Evolutionary conservation across 345 rosid species (phyloP).

Genomic region (Barbarea vulgaris): DNA sequence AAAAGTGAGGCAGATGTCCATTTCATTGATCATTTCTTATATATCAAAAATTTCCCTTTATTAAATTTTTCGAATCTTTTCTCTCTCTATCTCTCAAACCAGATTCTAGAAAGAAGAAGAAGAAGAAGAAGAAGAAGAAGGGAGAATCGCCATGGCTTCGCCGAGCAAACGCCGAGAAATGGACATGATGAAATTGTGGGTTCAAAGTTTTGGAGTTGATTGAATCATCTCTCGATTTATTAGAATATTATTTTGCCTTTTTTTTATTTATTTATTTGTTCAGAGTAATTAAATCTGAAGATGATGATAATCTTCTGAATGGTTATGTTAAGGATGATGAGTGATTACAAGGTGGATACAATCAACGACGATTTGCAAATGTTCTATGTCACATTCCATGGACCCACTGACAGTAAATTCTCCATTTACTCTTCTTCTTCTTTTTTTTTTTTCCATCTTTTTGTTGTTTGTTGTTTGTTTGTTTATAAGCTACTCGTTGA

Average conservation of each 20-base stretch:
- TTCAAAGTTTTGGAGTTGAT: conserved; percentile 16
- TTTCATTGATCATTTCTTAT: conserved; percentile 1
- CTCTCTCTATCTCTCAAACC: conserved; percentile 14
- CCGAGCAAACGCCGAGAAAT: conserved; percentile 80
- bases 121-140: neutral
- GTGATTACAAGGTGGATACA: conserved; percentile 72
- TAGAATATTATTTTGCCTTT: neutral
- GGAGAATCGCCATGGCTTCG: conserved; percentile 56
- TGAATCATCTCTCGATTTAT: neutral
- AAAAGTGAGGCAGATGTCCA: conserved; percentile 14
- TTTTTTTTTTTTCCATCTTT: too few relatives aligned
- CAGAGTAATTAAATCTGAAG: too few relatives aligned
- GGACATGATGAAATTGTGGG: conserved; percentile 77
- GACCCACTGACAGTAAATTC: conserved; percentile 66
- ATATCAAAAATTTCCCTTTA: neutral
- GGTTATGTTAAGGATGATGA: conserved; percentile 64
- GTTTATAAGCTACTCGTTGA: conserved; percentile 31
- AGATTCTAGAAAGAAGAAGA: conserved; percentile 26
- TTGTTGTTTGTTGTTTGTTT: neutral
- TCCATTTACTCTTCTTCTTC: too few relatives aligned
- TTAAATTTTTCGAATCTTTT: conserved; percentile 28
- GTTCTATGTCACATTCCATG: conserved; percentile 65
- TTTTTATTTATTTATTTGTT: neutral
- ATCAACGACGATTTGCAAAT: conserved; percentile 65
- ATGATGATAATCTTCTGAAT: conserved; percentile 3